Evolutionary conservation across 768 basidiomycete species (phyloP).

Genomic region (Kwoniella dejecticola): DNA sequence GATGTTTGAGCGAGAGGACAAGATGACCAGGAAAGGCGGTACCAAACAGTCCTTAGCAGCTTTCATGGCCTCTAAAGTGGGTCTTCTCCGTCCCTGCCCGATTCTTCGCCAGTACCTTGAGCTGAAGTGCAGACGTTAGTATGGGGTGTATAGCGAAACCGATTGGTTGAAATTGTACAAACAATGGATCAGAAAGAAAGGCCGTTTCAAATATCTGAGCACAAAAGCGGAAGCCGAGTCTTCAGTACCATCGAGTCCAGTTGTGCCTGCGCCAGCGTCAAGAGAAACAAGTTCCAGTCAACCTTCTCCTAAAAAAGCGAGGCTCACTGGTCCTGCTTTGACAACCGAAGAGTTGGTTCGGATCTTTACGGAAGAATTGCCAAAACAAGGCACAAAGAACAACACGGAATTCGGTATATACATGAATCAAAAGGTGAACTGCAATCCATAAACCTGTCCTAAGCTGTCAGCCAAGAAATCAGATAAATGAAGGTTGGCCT

Average conservation of each 20-base stretch:
- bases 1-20: slow-evolving; percentile 12
- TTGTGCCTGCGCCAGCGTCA: not conserved
- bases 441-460: not conserved
- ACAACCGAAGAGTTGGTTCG: not conserved
- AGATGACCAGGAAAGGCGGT: slow-evolving; percentile 2
- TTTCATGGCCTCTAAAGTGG: slow-evolving; percentile 10
- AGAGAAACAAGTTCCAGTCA: too few relatives aligned
- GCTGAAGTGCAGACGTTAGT: not conserved
- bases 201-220: slow-evolving; percentile 7
- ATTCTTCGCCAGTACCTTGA: too few relatives aligned
- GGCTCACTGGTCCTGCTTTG: not conserved
- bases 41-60: slow-evolving; percentile 1
- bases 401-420: not conserved
- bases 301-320: not conserved
- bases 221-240: not conserved
- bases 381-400: not conserved
- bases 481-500: too few relatives aligned
- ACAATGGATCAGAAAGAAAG: slow-evolving; percentile 1
- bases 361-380: not conserved
- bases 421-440: slow-evolving; percentile 3
- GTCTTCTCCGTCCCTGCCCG: not conserved
- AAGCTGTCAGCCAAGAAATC: too few relatives aligned
- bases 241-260: not conserved
- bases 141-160: slow-evolving; percentile 2
- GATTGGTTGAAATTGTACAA: not conserved